Percentiles rank a stretch among this genome's conserved stretches.
These are phyloP conservation scores for Agroathelia rolfsii DNA, from an alignment of 1,284 basidiomycete genomes.

Conservation along the genomic window DNA sequence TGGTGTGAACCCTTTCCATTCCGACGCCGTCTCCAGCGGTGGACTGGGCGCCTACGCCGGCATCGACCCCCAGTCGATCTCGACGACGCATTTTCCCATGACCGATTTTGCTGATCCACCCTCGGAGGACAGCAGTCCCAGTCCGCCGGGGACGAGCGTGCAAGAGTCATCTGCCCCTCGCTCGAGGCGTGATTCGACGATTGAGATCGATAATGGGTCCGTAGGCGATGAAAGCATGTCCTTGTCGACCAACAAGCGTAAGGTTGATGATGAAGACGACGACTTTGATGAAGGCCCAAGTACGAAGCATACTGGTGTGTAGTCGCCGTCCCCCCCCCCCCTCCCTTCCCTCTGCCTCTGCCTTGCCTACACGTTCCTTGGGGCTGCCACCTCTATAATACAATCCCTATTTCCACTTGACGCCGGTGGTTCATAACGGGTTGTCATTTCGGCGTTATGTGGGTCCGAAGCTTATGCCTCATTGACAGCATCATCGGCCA, in stretches of 20 bases:
- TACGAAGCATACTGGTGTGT: conserved; percentile 56
- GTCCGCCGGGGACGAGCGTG: conserved; percentile 45
- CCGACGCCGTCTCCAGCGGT: conserved; percentile 13
- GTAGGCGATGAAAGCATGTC: conserved; percentile 31
- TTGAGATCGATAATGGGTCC: conserved; percentile 20
- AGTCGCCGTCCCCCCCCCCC: conserved; percentile 7
- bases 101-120: conserved; percentile 33
- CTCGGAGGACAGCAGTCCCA: conserved; percentile 66
- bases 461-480: no score
- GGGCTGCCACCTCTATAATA: conserved; percentile 13
- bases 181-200: conserved; percentile 24
- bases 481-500: conserved; percentile 10
- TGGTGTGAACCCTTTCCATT: conserved; percentile 7
- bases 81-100: conserved; percentile 28
- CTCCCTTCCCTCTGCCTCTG: conserved; percentile 5
- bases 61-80: conserved; percentile 49
- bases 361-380: conserved; percentile 1
- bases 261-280: conserved; percentile 54
- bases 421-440: conserved; percentile 12
- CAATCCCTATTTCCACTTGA: conserved; percentile 28
- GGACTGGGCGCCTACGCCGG: conserved; percentile 23
- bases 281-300: conserved; percentile 47
- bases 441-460: no score
- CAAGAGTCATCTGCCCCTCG: conserved; percentile 22
- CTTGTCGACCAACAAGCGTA: conserved; percentile 60